These are phyloP conservation scores for Tetrahymena elliotti DNA, from an alignment of 73 alveolate genomes.

Conservation along the genomic window DNA sequence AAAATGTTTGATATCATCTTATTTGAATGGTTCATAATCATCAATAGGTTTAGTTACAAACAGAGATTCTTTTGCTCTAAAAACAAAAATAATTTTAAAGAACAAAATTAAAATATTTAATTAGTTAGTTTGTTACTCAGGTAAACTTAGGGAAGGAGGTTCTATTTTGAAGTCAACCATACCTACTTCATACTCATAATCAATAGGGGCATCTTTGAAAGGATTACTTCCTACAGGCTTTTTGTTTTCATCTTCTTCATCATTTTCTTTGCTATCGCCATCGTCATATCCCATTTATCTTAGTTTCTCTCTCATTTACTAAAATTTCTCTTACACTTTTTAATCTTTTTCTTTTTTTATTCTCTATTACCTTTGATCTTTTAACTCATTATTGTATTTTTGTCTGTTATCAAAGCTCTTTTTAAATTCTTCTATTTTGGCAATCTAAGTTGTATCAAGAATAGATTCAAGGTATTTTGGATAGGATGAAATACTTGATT, in stretches of 20 bases:
- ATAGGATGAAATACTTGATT: background rate
- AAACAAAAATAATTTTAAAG: constrained; percentile 4
- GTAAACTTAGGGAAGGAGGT: background rate
- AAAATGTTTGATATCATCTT: constrained; percentile 8
- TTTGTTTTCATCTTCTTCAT: constrained; percentile 21
- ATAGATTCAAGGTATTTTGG: constrained; percentile 38
- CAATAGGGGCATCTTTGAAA: constrained; percentile 12
- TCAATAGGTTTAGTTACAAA: constrained; percentile 71
- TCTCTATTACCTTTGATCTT: constrained; percentile 44
- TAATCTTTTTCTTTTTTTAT: constrained; percentile 51
- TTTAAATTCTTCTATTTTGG: constrained; percentile 58
- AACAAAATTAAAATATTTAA: background rate
- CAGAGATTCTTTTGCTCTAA: constrained; percentile 68
- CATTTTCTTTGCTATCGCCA: constrained; percentile 54
- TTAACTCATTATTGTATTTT: constrained; percentile 59
- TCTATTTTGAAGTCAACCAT: constrained; percentile 31
- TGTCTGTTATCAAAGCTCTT: constrained; percentile 20
- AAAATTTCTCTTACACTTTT: constrained; percentile 48
- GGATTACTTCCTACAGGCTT: background rate
- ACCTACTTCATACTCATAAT: constrained; percentile 45
- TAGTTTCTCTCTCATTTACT: constrained; percentile 48
- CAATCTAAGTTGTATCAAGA: constrained; percentile 50
- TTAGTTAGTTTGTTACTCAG: background rate
- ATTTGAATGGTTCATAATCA: constrained; percentile 61
- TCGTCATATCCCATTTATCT: constrained; percentile 69